Base-by-base conservation (phyloP, 176 grass and related monocot species). In the Carex pumila region DNA sequence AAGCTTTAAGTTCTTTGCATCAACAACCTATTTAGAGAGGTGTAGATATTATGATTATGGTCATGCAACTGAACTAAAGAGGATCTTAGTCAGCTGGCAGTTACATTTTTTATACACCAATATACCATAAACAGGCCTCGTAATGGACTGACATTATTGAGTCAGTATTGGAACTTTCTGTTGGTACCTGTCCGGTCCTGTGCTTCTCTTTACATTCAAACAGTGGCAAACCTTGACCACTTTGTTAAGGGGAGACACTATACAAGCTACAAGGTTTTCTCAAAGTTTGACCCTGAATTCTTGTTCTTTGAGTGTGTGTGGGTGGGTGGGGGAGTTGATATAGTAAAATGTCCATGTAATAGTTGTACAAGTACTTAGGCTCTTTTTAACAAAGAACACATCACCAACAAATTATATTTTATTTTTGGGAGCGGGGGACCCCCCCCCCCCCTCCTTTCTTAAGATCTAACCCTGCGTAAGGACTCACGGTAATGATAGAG, bases 401-500 rank as follows among this genome's bases (percentile, higher is more conserved):
- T 37, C 32, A 6, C 31, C 14, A 6, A 37, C 15, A 6, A 15
- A 18, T 37, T 37, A 39, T 17, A 1, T 68, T 14, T 37, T 15
- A 15, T 7, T 37, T 7, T 29, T 68, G 4, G 65, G 64, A 14
- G 22, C 12, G 1, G 64, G 12, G 32, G 6, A 37, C 5, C 34
- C 32, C 13, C 37, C 37, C 4, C 6, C 14, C 30, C 37, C 31
- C 1, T 36, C 14, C 12, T 69, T 39, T 39, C 14, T 37, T 37
- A 60, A 60, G 56, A n/a, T n/a, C 57, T 11, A 60, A 37, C 34
- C 66, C 43, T 53, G 45, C 45, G 71, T n/a, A 32, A 58, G 3
- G 88, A 90, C 93, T 93, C 84, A 98, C 96, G 59, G 96, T 95
- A 79, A 98, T 89, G 65, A 98, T 93, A 79, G 95, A 95, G 82